phyloP scores from a whole-genome alignment of 768 basidiomycete species.

The Tylopilus sp. region DNA sequence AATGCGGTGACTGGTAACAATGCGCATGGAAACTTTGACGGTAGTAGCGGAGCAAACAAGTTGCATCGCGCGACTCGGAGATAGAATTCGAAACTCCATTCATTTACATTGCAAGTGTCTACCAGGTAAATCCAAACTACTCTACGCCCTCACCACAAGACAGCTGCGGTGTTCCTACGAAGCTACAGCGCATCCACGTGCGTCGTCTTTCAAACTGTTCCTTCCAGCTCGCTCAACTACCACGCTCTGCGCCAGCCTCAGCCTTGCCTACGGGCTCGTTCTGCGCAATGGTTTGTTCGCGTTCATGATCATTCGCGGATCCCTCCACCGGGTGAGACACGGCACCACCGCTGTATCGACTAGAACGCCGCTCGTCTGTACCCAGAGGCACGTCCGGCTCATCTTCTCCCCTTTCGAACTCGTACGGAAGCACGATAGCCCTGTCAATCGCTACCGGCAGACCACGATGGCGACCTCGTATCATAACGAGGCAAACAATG shows the following conservation, averaged over 20 bases:
- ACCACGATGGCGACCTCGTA: slow-evolving; percentile 90
- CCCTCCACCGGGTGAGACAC: neutral
- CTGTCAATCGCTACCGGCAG: slow-evolving; percentile 86
- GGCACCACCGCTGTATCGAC: neutral
- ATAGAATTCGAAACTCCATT: no score
- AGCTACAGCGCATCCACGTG: no score
- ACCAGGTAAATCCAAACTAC: no score
- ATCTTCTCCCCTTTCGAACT: slow-evolving; percentile 40
- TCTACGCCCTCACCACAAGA: no score
- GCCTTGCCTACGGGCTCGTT: neutral
- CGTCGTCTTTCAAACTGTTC: no score
- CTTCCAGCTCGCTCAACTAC: neutral
- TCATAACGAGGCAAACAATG: slow-evolving; percentile 84
- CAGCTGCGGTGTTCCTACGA: no score
- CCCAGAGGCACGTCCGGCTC: slow-evolving; percentile 1
- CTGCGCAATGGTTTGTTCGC: neutral
- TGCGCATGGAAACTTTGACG: no score
- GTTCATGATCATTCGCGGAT: neutral
- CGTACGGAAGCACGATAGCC: slow-evolving; percentile 76
- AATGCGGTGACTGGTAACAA: no score
- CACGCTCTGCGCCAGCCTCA: neutral
- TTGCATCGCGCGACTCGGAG: no score
- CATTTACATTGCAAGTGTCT: no score
- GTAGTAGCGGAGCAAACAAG: no score
- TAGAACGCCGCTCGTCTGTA: slow-evolving; percentile 12